Percentiles rank a stretch among this genome's conserved stretches.
Conservation (phyloP, 2,329 filamentous ascomycete species). For the Cladosporium phlei region DNA sequence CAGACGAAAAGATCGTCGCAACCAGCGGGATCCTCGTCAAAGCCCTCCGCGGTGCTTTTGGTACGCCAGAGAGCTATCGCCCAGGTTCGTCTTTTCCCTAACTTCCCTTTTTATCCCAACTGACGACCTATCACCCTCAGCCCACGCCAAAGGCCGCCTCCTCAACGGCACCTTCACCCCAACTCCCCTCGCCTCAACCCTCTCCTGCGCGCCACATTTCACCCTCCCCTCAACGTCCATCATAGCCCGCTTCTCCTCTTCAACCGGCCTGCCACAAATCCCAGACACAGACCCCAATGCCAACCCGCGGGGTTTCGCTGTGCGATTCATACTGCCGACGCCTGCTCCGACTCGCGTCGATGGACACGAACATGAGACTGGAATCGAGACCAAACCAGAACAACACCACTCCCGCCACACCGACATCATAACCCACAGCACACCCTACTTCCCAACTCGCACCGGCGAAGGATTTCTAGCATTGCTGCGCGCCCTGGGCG, state of each 20-base stretch:
- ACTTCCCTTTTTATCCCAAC: neutral
- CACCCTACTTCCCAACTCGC: slow-evolving; percentile 47
- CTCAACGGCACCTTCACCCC: slow-evolving; percentile 52
- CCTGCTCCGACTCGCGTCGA: no score
- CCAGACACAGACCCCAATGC: slow-evolving; percentile 24
- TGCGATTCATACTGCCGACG: slow-evolving; percentile 46
- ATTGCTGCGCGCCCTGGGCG: slow-evolving; percentile 42
- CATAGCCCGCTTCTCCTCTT: slow-evolving; percentile 26
- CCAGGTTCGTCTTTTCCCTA: slow-evolving; percentile 19
- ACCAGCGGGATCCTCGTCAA: slow-evolving; percentile 22
- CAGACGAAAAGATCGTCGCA: slow-evolving; percentile 17
- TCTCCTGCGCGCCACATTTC: slow-evolving; percentile 32
- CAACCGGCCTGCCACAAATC: slow-evolving; percentile 25
- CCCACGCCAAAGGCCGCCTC: slow-evolving; percentile 52
- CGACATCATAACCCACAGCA: slow-evolving; percentile 53
- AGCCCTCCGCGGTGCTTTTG: slow-evolving; percentile 22
- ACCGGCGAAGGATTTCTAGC: slow-evolving; percentile 51
- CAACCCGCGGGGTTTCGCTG: slow-evolving; percentile 40
- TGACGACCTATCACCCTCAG: slow-evolving; percentile 27
- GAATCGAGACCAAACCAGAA: no score
- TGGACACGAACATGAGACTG: no score
- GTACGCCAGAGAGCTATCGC: slow-evolving; percentile 21
- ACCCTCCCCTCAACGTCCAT: slow-evolving; percentile 20
- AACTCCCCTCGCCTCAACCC: slow-evolving; percentile 37
- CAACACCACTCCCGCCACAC: no score